Percentiles rank a stretch among this genome's conserved stretches.
These are phyloP conservation scores for Seiridium cupressi DNA, from an alignment of 2,329 filamentous ascomycete species.

Conservation along the genomic window DNA sequence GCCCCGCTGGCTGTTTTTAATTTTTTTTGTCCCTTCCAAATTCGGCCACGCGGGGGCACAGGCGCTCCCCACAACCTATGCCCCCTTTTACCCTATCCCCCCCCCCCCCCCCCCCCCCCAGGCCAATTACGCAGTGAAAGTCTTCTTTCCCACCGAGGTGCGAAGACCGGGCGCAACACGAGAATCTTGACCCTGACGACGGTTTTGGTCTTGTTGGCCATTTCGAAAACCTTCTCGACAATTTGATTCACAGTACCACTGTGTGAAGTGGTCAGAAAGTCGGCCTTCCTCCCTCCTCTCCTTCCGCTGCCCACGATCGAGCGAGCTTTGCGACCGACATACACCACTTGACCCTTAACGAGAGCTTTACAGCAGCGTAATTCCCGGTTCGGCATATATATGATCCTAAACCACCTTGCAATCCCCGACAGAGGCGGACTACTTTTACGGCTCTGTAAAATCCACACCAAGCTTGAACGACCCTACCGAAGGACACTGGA, in stretches of 20 bases:
- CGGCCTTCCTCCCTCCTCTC: background rate
- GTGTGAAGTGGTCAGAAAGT: background rate
- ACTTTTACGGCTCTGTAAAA: too few species aligned
- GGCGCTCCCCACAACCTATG: too few species aligned
- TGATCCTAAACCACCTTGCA: background rate
- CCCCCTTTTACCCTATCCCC: background rate
- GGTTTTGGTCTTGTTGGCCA: background rate
- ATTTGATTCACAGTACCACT: background rate
- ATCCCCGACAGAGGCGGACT: background rate
- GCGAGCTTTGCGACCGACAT: background rate
- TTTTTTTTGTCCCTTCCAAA: too few species aligned
- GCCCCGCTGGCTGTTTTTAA: background rate
- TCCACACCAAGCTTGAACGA: background rate
- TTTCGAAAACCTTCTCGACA: background rate
- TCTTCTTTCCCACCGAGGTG: slow-evolving; percentile 2
- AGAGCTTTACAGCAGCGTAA: background rate
- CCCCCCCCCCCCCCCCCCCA: background rate
- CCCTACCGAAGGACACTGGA: background rate
- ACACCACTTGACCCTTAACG: background rate
- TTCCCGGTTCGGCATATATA: background rate
- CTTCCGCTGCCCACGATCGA: background rate
- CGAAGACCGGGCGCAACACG: background rate
- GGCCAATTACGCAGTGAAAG: slow-evolving; percentile 7
- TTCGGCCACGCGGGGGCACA: too few species aligned
- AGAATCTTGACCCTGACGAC: background rate